A percentile compares a stretch with the other conserved stretches of the same genome.
Conservation (phyloP, 441 rosid genomes). For the Melianthus villosus region DNA sequence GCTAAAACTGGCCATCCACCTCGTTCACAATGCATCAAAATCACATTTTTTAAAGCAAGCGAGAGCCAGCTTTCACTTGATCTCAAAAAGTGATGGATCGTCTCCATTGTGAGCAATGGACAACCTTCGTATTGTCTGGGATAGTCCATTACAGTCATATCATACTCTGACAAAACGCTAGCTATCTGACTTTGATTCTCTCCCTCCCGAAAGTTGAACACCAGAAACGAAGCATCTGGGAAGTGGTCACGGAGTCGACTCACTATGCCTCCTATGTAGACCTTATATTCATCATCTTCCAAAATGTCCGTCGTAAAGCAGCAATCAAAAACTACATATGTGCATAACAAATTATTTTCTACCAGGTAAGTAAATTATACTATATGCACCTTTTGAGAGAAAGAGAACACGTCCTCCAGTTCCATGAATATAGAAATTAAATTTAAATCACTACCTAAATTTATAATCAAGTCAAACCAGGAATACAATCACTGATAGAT, state of each 20-base stretch:
- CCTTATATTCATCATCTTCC: constrained; percentile 40
- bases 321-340: constrained; percentile 51
- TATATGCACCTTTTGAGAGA: neutral
- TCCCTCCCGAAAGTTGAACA: constrained; percentile 67
- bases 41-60: constrained; percentile 50
- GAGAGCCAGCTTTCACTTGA: constrained; percentile 78
- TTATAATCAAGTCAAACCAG: too few relatives aligned
- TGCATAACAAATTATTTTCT: neutral
- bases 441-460: too few relatives aligned
- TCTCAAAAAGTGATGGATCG: constrained; percentile 60
- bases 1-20: constrained; percentile 93
- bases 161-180: constrained; percentile 39
- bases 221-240: constrained; percentile 62
- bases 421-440: too few relatives aligned
- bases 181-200: constrained; percentile 37
- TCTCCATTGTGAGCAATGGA: constrained; percentile 65
- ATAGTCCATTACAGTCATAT: constrained; percentile 85
- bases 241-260: constrained; percentile 45
- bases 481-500: too few relatives aligned
- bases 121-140: constrained; percentile 81
- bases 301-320: constrained; percentile 48
- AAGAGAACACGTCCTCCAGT: too few relatives aligned
- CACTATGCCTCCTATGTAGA: constrained; percentile 45
- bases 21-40: constrained; percentile 62
- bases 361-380: neutral